A percentile compares a stretch with the other conserved stretches of the same genome.
These are phyloP conservation scores for Podospora australis DNA, from an alignment of 495 filamentous ascomycete genomes.

Conservation along the genomic window DNA sequence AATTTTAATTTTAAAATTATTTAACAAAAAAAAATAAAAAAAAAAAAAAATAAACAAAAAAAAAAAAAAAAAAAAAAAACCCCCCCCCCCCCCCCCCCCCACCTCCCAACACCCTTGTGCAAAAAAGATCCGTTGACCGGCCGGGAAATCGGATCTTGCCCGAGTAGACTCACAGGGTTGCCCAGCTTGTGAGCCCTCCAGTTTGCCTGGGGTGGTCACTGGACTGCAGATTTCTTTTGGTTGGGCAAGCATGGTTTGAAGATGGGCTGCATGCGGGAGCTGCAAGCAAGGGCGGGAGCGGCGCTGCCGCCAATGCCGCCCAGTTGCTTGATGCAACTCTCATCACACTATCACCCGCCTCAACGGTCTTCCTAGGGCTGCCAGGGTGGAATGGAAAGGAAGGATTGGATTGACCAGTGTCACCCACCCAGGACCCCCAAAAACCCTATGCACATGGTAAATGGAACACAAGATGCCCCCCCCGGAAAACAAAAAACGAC, in stretches of 20 bases:
- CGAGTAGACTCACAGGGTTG: not conserved
- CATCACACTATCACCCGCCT: not conserved
- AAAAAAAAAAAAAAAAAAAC: not conserved
- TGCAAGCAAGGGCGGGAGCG: conserved; percentile 22
- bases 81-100: not conserved
- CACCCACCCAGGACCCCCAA: too few relatives aligned
- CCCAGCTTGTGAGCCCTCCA: conserved; percentile 21
- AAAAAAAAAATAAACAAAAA: not conserved
- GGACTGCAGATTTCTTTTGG: conserved; percentile 10
- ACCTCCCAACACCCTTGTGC: not conserved
- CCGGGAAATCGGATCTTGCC: conserved; percentile 1
- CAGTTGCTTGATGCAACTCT: conserved; percentile 8
- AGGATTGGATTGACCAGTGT: too few relatives aligned
- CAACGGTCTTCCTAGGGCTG: not conserved
- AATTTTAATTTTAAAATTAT: too few relatives aligned
- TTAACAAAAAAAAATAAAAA: too few relatives aligned
- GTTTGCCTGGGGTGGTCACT: conserved; percentile 20
- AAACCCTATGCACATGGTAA: too few relatives aligned
- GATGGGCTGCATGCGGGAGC: conserved; percentile 1
- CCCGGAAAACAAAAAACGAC: too few relatives aligned
- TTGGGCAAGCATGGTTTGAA: not conserved
- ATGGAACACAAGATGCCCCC: too few relatives aligned
- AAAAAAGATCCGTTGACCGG: not conserved
- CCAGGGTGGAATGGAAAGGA: too few relatives aligned
- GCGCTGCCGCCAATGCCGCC: conserved; percentile 12